Evolutionary conservation across 139 green algal genomes (phyloP).

Genomic region (Chlamydomonas urium): DNA sequence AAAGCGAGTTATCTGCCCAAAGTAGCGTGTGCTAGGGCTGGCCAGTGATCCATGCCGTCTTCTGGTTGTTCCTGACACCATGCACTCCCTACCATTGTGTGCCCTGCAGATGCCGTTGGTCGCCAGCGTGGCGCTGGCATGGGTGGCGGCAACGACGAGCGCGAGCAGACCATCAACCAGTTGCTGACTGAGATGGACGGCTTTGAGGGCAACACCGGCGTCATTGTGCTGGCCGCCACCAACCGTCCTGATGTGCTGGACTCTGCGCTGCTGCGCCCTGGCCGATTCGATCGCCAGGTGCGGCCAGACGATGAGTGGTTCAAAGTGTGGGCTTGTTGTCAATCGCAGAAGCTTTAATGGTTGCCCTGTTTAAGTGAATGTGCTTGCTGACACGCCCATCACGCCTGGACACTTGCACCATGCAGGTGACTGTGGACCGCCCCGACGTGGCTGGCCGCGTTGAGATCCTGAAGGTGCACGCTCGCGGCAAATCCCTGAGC

Average conservation of each 20-base stretch:
- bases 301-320: conserved; percentile 13
- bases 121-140: conserved; percentile 90
- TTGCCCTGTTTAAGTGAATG: not conserved
- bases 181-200: conserved; percentile 87
- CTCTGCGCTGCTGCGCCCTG: conserved; percentile 92
- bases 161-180: conserved; percentile 88
- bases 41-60: too few relatives aligned
- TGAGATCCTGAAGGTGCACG: conserved; percentile 91
- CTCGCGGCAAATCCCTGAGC: conserved; percentile 90
- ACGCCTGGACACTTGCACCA: too few relatives aligned
- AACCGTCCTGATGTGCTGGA: conserved; percentile 98
- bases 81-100: too few relatives aligned
- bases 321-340: not conserved
- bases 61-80: too few relatives aligned
- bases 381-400: not conserved
- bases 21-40: too few relatives aligned
- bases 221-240: conserved; percentile 97
- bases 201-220: conserved; percentile 98
- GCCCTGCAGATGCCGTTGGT: conserved; percentile 96
- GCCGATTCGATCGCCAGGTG: conserved; percentile 96
- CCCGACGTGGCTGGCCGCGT: conserved; percentile 86
- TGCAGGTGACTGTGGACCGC: conserved; percentile 91
- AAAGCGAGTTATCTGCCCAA: too few relatives aligned
- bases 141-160: conserved; percentile 95
- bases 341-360: too few relatives aligned